Evolutionary conservation across 257 asterid genomes (phyloP), one percentile per base, ranked within the genome.

Genomic region (Nemophila menziesii): DNA sequence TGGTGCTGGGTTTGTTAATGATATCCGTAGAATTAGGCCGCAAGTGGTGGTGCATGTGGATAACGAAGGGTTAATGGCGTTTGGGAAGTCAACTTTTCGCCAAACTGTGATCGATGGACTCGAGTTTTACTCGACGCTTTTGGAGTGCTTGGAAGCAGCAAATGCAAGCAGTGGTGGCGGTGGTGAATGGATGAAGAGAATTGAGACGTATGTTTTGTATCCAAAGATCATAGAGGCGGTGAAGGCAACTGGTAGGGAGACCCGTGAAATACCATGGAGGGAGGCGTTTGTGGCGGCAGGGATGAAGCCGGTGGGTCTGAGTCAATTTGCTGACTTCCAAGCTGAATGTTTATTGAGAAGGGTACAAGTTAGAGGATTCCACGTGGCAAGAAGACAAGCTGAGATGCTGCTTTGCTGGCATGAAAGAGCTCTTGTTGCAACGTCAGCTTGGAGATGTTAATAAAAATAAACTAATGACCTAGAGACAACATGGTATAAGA

Each of bases 351-450:
- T 89, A 57, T 61, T 89, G 20, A 50, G 92, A 69, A 68, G 79
- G 55, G 65, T 72, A 36, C 82, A 80, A 6, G 86, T 73, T 0
- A 68, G 92, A 48, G 98, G 98, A 5, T 84, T 89, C 82, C 94
- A 78, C 64, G 93, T 84, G 49, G 80, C 62, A 11, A 84, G 84
- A 49, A 68, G 72, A 11, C 95, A 78, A 63, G 86, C 82, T 13
- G 98, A 90, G 85, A 68, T 85, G 94, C 59, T 81, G 86, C 98
- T 90, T 37, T 90, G 95, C 69, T 90, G 98, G 98, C 89, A 85
- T 27, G 89, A 77, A 20, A 62, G 92, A 78, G 85, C 83, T 2
- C 72, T 85, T 0, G 87, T 74, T n/a, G 81, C 94, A 74, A 79
- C 86, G 57, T 90, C 98, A 52, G 87, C 94, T 0, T 90, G 98